phyloP scores from a whole-genome alignment of 176 grass and related monocot species.

The Zea mays region Zm-B73-REFERENCE-NAM-5.0 NC_050103.1:17622501-17623000 shows the following conservation, averaged over 20 bases:
- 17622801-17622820: conserved; percentile 97
- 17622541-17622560: too few relatives aligned
- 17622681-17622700: background rate
- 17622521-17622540: too few relatives aligned
- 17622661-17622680: background rate
- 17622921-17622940: conserved; percentile 38
- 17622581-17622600: too few relatives aligned
- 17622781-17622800: conserved; percentile 97
- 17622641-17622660: background rate
- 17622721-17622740: too few relatives aligned
- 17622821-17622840: conserved; percentile 93
- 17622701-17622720: background rate
- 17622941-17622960: too few relatives aligned
- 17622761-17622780: conserved; percentile 99
- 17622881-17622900: conserved; percentile 93
- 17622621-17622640: background rate
- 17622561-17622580: too few relatives aligned
- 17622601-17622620: too few relatives aligned
- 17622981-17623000: background rate
- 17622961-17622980: background rate
- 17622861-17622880: conserved; percentile 92
- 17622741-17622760: conserved; percentile 52
- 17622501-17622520: too few relatives aligned
- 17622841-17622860: conserved; percentile 64
- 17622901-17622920: conserved; percentile 86